These are phyloP conservation scores for Verbena officinalis DNA, from an alignment of 257 asterid species.

Conservation along the genomic window DNA sequence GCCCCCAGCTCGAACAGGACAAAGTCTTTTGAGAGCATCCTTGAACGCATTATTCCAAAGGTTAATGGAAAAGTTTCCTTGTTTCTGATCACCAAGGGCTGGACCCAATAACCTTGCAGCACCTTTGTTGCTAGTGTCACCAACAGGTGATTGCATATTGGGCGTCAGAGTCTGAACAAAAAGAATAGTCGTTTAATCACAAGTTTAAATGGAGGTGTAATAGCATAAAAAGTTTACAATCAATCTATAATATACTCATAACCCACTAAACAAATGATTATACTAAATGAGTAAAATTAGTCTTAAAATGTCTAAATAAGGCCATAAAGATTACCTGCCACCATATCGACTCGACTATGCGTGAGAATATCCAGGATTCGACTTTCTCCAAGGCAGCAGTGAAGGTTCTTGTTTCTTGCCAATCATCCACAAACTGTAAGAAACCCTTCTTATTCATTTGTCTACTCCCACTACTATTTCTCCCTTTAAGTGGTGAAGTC, in stretches of 20 bases:
- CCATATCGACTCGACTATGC: slow-evolving; percentile 97
- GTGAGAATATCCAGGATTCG: slow-evolving; percentile 91
- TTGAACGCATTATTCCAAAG: slow-evolving; percentile 82
- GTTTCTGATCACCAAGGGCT: slow-evolving; percentile 71
- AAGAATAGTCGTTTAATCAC: slow-evolving; percentile 24
- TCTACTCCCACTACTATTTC: slow-evolving; percentile 44
- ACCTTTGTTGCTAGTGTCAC: slow-evolving; percentile 43
- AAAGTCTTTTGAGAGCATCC: slow-evolving; percentile 80
- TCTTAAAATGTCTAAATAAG: not conserved
- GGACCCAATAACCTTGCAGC: slow-evolving; percentile 64
- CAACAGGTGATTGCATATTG: slow-evolving; percentile 79
- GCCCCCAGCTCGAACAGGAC: slow-evolving; percentile 92
- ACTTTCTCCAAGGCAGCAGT: slow-evolving; percentile 83
- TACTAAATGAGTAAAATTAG: slow-evolving; percentile 4
- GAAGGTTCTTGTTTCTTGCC: slow-evolving; percentile 92
- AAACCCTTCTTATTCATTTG: slow-evolving; percentile 50
- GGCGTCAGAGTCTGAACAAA: slow-evolving; percentile 78
- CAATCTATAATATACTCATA: slow-evolving; percentile 1
- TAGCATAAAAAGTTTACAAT: slow-evolving; percentile 6
- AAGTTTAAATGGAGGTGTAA: slow-evolving; percentile 7
- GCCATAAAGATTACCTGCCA: slow-evolving; percentile 78
- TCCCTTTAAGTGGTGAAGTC: slow-evolving; percentile 42
- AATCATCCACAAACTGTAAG: slow-evolving; percentile 70
- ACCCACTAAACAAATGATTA: not conserved
- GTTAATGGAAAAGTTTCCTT: slow-evolving; percentile 79